A percentile compares a stretch with the other conserved stretches of the same genome.
Evolutionary conservation across 2,329 filamentous ascomycete genomes (phyloP).

Genomic region (Hawksworthiomyces lignivorus): DNA sequence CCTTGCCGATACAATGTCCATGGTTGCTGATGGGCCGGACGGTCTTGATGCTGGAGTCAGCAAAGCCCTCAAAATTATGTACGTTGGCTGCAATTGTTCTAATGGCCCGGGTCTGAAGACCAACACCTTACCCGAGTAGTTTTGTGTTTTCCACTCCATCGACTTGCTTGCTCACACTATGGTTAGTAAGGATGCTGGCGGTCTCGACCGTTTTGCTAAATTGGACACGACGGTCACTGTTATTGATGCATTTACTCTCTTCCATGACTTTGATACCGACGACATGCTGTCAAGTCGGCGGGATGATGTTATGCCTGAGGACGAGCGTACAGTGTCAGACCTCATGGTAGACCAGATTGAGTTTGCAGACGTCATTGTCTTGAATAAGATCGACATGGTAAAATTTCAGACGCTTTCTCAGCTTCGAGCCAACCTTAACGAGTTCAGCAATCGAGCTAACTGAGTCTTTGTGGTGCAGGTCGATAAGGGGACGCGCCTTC

Average conservation of each 20-base stretch:
- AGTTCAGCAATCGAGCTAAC: too few species aligned
- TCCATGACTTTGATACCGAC: constrained; percentile 63
- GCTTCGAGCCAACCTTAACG: too few species aligned
- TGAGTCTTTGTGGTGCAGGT: too few species aligned
- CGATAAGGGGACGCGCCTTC: constrained; percentile 30
- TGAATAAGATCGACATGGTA: constrained; percentile 62
- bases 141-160: background rate
- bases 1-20: constrained; percentile 39
- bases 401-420: too few species aligned
- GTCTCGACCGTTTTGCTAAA: constrained; percentile 55
- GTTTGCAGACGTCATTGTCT: constrained; percentile 64
- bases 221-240: constrained; percentile 67
- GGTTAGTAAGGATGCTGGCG: constrained; percentile 39
- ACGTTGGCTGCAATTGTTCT: constrained; percentile 12
- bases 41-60: constrained; percentile 13
- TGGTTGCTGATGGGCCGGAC: constrained; percentile 23
- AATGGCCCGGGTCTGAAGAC: too few species aligned
- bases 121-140: too few species aligned
- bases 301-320: constrained; percentile 55
- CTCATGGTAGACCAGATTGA: constrained; percentile 73
- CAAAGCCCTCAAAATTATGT: constrained; percentile 26
- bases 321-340: constrained; percentile 66
- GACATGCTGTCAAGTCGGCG: constrained; percentile 59
- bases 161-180: background rate
- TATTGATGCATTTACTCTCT: constrained; percentile 65